Evolutionary conservation across 352 stramenopile species (phyloP).

Genomic region (Phytophthora syringae): DNA sequence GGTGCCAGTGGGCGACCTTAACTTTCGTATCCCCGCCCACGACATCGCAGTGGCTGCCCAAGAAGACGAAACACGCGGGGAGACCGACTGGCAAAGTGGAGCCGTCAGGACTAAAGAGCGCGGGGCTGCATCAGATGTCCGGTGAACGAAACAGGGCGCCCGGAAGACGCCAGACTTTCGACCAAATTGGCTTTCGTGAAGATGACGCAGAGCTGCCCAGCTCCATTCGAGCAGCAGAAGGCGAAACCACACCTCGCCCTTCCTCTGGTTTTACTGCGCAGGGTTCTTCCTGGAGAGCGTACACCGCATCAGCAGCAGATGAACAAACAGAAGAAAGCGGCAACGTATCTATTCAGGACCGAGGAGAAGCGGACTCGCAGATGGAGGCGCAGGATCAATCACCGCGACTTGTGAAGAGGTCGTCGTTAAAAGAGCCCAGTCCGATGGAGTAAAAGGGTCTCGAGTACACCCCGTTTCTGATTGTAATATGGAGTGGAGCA

Average conservation of each 20-base stretch:
- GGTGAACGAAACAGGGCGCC: slow-evolving; percentile 12
- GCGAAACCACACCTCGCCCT: background rate
- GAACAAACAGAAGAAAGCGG: slow-evolving; percentile 4
- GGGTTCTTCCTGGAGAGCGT: background rate
- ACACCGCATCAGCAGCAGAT: background rate
- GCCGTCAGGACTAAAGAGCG: background rate
- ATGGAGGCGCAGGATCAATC: background rate
- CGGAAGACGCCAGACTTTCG: slow-evolving; percentile 15
- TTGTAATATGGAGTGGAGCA: background rate
- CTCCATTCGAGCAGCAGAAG: background rate
- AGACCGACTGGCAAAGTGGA: slow-evolving; percentile 17
- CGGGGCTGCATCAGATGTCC: slow-evolving; percentile 27
- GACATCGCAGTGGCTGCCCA: background rate
- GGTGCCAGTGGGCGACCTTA: slow-evolving; percentile 10
- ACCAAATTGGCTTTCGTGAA: background rate
- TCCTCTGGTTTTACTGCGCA: slow-evolving; percentile 6
- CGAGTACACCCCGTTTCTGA: slow-evolving; percentile 27
- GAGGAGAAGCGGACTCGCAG: background rate
- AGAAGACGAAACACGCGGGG: slow-evolving; percentile 3
- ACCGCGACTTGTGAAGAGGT: slow-evolving; percentile 17
- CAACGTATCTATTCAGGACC: background rate
- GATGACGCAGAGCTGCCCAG: slow-evolving; percentile 6
- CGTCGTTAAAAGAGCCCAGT: slow-evolving; percentile 6
- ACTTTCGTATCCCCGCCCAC: slow-evolving; percentile 5
- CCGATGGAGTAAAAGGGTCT: slow-evolving; percentile 4